These are phyloP conservation scores for Neonectria magnoliae DNA, from an alignment of 2,329 filamentous ascomycete genomes.

Conservation along the genomic window DNA sequence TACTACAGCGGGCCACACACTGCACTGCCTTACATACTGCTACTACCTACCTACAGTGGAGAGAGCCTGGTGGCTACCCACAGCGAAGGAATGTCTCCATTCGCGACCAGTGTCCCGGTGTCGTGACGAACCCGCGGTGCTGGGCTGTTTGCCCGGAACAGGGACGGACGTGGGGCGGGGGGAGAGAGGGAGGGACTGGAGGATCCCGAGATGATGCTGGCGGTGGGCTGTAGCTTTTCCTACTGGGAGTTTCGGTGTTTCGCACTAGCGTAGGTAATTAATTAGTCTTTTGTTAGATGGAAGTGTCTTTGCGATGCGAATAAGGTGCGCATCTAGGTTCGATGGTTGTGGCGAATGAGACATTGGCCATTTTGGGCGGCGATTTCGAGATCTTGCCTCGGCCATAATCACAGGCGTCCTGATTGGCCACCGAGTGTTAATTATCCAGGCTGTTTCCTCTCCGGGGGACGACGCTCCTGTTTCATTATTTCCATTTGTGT, in stretches of 20 bases:
- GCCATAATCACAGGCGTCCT: not conserved
- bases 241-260: not conserved
- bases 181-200: not conserved
- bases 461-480: no score
- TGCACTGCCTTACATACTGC: not conserved
- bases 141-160: not conserved
- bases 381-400: not conserved
- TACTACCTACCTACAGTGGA: no score
- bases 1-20: no score
- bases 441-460: no score
- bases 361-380: not conserved
- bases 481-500: not conserved
- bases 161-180: not conserved
- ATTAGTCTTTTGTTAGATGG: not conserved
- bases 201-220: slow-evolving; percentile 2
- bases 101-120: slow-evolving; percentile 10
- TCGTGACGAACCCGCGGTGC: slow-evolving; percentile 13
- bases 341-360: not conserved
- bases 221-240: not conserved
- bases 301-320: not conserved
- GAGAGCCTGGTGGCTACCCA: no score
- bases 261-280: no score
- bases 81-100: not conserved
- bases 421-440: not conserved
- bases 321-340: not conserved